Conservation (phyloP, 306 rosid genomes). For the Styphnolobium japonicum region DNA sequence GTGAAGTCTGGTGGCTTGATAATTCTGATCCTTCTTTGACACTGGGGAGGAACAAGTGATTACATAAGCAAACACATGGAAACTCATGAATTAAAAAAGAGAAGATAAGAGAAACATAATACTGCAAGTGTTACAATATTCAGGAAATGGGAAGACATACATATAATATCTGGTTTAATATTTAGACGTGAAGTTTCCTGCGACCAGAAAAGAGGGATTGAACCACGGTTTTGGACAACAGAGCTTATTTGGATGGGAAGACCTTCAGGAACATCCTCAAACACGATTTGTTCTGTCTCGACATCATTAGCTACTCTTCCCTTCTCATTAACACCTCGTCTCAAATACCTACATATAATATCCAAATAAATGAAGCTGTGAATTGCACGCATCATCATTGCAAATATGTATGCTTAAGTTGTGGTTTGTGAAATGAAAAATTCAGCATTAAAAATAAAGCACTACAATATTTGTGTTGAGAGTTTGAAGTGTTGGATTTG, state of each 20-base stretch:
- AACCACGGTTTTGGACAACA: conserved; percentile 78
- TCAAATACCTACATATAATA: conserved; percentile 56
- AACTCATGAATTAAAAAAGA: background rate
- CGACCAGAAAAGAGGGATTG: conserved; percentile 91
- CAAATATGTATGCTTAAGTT: background rate
- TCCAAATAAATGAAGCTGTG: background rate
- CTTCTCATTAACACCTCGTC: conserved; percentile 79
- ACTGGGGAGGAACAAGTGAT: conserved; percentile 36
- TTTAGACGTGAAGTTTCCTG: conserved; percentile 75
- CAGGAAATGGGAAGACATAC: conserved; percentile 36
- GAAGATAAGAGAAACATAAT: background rate
- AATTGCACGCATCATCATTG: background rate
- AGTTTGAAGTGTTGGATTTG: background rate
- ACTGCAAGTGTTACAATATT: background rate
- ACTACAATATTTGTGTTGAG: background rate
- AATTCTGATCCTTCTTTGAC: conserved; percentile 61
- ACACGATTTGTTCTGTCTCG: conserved; percentile 81
- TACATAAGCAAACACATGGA: background rate
- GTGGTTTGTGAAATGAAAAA: background rate
- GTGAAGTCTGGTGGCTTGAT: conserved; percentile 76
- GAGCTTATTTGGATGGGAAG: conserved; percentile 63
- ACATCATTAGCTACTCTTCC: conserved; percentile 90
- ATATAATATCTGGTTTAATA: conserved; percentile 72
- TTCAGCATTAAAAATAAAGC: background rate
- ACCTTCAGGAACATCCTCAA: conserved; percentile 56